phyloP scores from a whole-genome alignment of 768 basidiomycete species.

The Phlebiopsis flavidoalba region DNA sequence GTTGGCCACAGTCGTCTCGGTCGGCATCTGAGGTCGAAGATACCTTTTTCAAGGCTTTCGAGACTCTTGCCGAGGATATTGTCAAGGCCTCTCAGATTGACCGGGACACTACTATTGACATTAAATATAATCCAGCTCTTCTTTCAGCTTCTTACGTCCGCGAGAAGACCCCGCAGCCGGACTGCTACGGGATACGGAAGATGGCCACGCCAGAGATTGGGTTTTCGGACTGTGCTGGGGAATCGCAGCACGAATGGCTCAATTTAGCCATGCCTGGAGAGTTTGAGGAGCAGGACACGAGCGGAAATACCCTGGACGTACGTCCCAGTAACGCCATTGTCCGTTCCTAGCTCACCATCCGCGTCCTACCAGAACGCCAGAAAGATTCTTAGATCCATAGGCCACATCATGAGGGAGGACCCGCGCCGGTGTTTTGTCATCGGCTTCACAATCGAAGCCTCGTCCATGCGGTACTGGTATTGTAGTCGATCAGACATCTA shows the following conservation, averaged over 20 bases:
- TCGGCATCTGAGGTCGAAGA: neutral
- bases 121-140: neutral
- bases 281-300: neutral
- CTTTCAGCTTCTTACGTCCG: neutral
- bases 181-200: neutral
- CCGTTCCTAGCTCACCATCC: no score
- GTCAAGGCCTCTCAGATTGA: neutral
- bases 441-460: constrained; percentile 26
- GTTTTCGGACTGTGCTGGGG: neutral
- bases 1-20: neutral
- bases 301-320: neutral
- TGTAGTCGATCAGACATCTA: constrained; percentile 18
- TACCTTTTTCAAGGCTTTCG: neutral
- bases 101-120: neutral
- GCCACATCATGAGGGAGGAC: constrained; percentile 23
- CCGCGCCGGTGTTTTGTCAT: constrained; percentile 20
- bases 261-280: neutral
- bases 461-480: constrained; percentile 24
- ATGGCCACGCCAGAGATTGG: no score
- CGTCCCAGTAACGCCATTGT: neutral
- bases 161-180: neutral
- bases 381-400: constrained; percentile 24
- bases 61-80: neutral
- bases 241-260: neutral
- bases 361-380: neutral